Conservation (phyloP, 352 stramenopile species). For the Phytophthora sp. region DNA sequence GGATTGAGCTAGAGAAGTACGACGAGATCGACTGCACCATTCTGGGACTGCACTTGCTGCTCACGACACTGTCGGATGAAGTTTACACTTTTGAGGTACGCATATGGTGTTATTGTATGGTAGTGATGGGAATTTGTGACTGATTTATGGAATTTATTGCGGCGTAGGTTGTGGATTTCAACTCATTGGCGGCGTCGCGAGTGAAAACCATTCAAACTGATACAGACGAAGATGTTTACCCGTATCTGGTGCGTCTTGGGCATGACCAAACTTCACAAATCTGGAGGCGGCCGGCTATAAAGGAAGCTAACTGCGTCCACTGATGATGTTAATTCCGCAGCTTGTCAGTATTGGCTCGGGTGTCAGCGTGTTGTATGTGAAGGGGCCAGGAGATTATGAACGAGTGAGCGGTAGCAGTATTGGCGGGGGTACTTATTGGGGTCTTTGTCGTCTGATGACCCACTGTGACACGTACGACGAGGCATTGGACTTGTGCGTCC, state of each 20-base stretch:
- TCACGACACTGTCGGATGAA: constrained; percentile 96
- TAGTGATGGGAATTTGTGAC: neutral
- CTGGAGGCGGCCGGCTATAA: neutral
- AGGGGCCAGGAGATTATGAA: constrained; percentile 93
- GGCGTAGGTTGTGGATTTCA: constrained; percentile 77
- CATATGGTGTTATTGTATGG: neutral
- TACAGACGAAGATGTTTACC: constrained; percentile 81
- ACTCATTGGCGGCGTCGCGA: constrained; percentile 72
- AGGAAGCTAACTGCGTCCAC: neutral
- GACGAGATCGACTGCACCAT: constrained; percentile 98
- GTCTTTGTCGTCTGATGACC: constrained; percentile 95
- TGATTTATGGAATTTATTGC: constrained; percentile 12
- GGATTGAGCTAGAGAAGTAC: constrained; percentile 85
- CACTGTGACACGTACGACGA: constrained; percentile 87
- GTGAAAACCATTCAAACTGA: constrained; percentile 84
- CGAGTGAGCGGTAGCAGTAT: constrained; percentile 98
- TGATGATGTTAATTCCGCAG: constrained; percentile 24
- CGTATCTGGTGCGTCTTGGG: constrained; percentile 69
- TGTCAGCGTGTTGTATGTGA: constrained; percentile 96
- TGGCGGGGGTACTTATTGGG: constrained; percentile 99
- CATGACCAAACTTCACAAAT: neutral
- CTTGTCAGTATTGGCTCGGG: constrained; percentile 99
- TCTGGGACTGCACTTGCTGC: constrained; percentile 96
- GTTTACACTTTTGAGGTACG: constrained; percentile 97
- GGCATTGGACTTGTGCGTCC: constrained; percentile 78